These are phyloP conservation scores for Trebouxia sp. DNA, from an alignment of 139 green algal genomes.

Conservation along the genomic window DNA sequence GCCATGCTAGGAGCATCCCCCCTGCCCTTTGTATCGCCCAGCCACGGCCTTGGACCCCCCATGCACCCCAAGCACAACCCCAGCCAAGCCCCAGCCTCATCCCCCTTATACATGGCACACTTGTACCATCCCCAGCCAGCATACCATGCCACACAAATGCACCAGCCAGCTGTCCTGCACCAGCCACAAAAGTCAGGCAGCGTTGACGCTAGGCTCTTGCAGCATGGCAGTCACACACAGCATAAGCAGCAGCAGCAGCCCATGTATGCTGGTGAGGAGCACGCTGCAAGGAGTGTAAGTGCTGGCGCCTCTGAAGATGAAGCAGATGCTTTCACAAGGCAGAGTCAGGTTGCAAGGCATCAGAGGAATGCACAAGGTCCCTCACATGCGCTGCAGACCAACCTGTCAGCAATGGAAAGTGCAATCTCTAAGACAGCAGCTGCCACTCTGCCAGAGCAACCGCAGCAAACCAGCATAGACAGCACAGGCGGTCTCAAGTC, in stretches of 20 bases:
- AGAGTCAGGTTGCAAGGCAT: not conserved
- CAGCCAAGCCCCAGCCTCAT: not conserved
- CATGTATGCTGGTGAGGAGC: not conserved
- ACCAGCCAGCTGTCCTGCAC: too few relatives aligned
- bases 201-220: too few relatives aligned
- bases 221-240: not conserved
- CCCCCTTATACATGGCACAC: not conserved
- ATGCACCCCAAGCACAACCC: not conserved
- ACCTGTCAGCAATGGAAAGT: not conserved
- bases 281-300: not conserved
- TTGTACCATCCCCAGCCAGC: not conserved
- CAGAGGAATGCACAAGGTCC: not conserved
- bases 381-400: not conserved
- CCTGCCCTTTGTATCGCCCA: conserved; percentile 5
- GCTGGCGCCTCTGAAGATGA: too few relatives aligned
- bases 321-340: too few relatives aligned
- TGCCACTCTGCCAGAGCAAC: not conserved
- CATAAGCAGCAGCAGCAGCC: not conserved
- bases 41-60: not conserved
- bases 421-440: not conserved
- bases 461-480: too few relatives aligned
- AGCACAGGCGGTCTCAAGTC: too few relatives aligned
- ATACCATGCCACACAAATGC: not conserved
- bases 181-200: too few relatives aligned
- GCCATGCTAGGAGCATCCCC: not conserved